Base-by-base conservation (phyloP, 1,284 basidiomycete species). In the Malassezia yamatoensis region DNA sequence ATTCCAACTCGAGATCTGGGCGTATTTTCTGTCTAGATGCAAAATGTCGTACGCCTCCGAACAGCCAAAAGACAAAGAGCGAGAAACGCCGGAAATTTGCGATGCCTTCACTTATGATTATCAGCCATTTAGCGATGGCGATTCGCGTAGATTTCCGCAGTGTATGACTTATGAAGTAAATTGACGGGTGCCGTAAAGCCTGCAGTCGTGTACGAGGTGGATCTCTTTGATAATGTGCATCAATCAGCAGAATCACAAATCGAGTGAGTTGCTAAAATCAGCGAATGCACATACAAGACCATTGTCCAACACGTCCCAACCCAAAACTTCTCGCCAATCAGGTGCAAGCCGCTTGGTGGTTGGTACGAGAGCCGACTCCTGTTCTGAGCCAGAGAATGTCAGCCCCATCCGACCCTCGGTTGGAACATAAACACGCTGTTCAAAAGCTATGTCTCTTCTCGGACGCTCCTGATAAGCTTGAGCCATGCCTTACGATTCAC, bases 41-140 rank as follows among this genome's bases (percentile, higher is more conserved):
- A 9, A 41, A 21, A 21, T 21, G 39, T 21, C 13, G 39, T 9
- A n/a, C 39, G 13, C 39, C 21, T 21, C 39, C 16, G 9, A 41
- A 16, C 2, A 35, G n/a, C 50, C 50, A 53, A 20, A 36, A 20
- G 16, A 20, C 13, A 13, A 58, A 29, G 11, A 58, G 45, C 33
- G 45, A 43, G 18, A 52, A n/a, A 36, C 55, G 55, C 7, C 55
- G 55, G n/a, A 49, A 40, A 29, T 58, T 58, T 3, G 55, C 55
- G 18, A 58, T 20, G 40, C 40, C 51, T 35, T 58, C 55, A 12
- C 43, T 53, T 6, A 44, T 32, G 13, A 58, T n/a, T 37, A 53
- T 29, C 11, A 53, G 24, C 33, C 50, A 32, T 13, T 46, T 47
- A 13, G 46, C 15, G 12, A 49, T 6, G 12, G 33, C 32, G 4